phyloP scores from a whole-genome alignment of 345 rosid genomes.

The Camelina hispida region DNA sequence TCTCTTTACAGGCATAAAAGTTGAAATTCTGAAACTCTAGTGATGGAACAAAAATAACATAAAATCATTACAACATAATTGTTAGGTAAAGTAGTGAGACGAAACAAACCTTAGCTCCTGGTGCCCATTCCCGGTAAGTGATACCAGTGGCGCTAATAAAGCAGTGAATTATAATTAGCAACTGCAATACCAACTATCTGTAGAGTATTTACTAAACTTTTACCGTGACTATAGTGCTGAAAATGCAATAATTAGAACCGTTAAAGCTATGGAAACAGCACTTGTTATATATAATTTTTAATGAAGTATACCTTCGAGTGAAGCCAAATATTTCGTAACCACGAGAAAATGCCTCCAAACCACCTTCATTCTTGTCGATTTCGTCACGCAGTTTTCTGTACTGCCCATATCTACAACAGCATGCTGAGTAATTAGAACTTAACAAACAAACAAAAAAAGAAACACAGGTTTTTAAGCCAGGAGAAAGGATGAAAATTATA shows the following conservation, averaged over 20 bases:
- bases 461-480: neutral
- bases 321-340: slow-evolving; percentile 95
- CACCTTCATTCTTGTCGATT: slow-evolving; percentile 85
- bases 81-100: slow-evolving; percentile 11
- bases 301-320: slow-evolving; percentile 59
- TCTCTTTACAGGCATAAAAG: slow-evolving; percentile 4
- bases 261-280: neutral
- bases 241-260: neutral
- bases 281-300: neutral
- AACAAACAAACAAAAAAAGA: slow-evolving; percentile 31
- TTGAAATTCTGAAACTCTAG: slow-evolving; percentile 14
- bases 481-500: neutral
- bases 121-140: slow-evolving; percentile 98
- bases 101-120: slow-evolving; percentile 90
- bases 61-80: neutral
- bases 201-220: slow-evolving; percentile 26
- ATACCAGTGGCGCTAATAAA: slow-evolving; percentile 80
- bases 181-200: slow-evolving; percentile 40
- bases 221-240: slow-evolving; percentile 12
- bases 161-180: slow-evolving; percentile 49
- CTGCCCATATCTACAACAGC: slow-evolving; percentile 58
- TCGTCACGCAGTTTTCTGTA: slow-evolving; percentile 72
- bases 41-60: neutral
- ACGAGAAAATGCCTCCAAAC: slow-evolving; percentile 89
- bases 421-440: slow-evolving; percentile 15